phyloP scores from a whole-genome alignment of 108 stramenopile species.

The Stephanodiscus triporus region DNA sequence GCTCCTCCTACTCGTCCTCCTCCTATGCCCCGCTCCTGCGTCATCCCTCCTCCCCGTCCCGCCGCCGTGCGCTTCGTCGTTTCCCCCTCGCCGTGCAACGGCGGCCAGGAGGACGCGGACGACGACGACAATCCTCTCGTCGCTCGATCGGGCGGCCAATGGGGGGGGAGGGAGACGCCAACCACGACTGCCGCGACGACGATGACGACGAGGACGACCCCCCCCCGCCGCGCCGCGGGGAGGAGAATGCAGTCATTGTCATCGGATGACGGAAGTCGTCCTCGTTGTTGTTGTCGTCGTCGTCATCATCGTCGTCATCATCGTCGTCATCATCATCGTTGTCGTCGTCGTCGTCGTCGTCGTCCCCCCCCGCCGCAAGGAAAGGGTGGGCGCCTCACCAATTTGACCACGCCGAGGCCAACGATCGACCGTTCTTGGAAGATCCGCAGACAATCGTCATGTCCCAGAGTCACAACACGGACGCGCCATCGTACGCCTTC shows the following conservation, averaged over 20 bases:
- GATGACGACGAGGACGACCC: background rate
- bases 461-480: constrained; percentile 43
- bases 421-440: constrained; percentile 48
- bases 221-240: background rate
- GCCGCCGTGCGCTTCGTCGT: too few relatives aligned
- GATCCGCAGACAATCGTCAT: constrained; percentile 9
- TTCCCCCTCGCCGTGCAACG: too few relatives aligned
- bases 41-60: too few relatives aligned
- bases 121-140: too few relatives aligned
- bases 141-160: background rate
- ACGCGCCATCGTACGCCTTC: too few relatives aligned
- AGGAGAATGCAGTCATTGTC: background rate
- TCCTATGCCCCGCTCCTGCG: too few relatives aligned
- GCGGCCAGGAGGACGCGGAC: too few relatives aligned
- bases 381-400: constrained; percentile 55
- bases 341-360: background rate
- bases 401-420: constrained; percentile 50
- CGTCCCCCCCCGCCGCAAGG: constrained; percentile 2
- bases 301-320: too few relatives aligned
- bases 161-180: background rate
- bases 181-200: too few relatives aligned
- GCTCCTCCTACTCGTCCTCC: too few relatives aligned
- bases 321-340: too few relatives aligned
- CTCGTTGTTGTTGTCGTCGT: too few relatives aligned
- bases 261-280: background rate